Conservation (phyloP, 352 stramenopile genomes). For the Phytophthora kernoviae region DNA sequence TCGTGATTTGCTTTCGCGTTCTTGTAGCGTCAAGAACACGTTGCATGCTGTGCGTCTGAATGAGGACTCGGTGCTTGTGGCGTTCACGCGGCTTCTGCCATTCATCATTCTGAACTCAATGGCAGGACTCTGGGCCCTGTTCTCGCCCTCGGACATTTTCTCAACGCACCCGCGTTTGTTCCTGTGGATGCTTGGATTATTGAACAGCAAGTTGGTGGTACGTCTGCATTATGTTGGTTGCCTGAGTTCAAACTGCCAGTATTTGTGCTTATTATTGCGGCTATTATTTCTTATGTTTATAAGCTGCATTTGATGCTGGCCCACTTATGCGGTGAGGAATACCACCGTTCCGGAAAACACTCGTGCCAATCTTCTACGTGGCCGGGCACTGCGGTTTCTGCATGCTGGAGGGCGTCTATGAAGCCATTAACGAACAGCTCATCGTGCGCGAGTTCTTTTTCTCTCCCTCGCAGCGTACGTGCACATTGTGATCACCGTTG, state of each 20-base stretch:
- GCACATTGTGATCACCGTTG: slow-evolving; percentile 87
- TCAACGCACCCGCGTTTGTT: slow-evolving; percentile 77
- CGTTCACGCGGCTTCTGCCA: slow-evolving; percentile 75
- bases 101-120: slow-evolving; percentile 81
- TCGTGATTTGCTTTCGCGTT: not conserved
- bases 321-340: slow-evolving; percentile 87
- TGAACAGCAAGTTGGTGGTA: slow-evolving; percentile 90
- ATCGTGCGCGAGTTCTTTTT: slow-evolving; percentile 91
- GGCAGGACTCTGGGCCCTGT: slow-evolving; percentile 68
- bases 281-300: not conserved
- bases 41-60: slow-evolving; percentile 69
- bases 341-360: slow-evolving; percentile 90
- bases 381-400: slow-evolving; percentile 82
- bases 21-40: slow-evolving; percentile 67
- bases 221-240: slow-evolving; percentile 7
- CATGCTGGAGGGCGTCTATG: slow-evolving; percentile 84
- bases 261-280: not conserved
- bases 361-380: slow-evolving; percentile 91
- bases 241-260: not conserved
- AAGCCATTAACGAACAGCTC: slow-evolving; percentile 80
- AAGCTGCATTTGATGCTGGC: slow-evolving; percentile 90
- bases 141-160: slow-evolving; percentile 80
- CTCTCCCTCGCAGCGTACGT: slow-evolving; percentile 84
- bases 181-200: slow-evolving; percentile 85
- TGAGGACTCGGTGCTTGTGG: slow-evolving; percentile 77